These are phyloP conservation scores for Alternaria hordeiaustralica DNA, from an alignment of 2,329 filamentous ascomycete genomes.

Conservation along the genomic window DNA sequence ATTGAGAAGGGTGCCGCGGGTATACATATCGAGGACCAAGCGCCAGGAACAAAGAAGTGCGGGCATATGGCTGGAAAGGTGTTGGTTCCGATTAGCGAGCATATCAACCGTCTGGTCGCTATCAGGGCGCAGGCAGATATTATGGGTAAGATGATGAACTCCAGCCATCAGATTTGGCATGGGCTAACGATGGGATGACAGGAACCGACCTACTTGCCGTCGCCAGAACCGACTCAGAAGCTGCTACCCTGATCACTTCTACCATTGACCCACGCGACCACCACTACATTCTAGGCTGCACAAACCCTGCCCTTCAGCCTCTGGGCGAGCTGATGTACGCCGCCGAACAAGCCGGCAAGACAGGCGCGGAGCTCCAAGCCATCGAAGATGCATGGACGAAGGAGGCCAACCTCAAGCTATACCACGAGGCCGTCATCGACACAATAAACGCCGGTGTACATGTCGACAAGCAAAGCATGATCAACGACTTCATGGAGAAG, in stretches of 20 bases:
- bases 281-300: constrained; percentile 86
- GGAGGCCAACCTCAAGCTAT: constrained; percentile 82
- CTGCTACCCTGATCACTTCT: constrained; percentile 93
- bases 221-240: constrained; percentile 95
- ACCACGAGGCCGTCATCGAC: constrained; percentile 86
- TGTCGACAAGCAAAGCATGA: constrained; percentile 72
- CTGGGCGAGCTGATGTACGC: constrained; percentile 90
- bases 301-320: constrained; percentile 82
- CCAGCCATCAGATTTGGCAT: neutral
- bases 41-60: constrained; percentile 98
- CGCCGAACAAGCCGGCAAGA: constrained; percentile 83
- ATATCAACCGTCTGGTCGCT: constrained; percentile 96
- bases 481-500: constrained; percentile 69
- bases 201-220: constrained; percentile 86
- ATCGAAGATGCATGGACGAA: constrained; percentile 90
- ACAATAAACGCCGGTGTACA: constrained; percentile 74
- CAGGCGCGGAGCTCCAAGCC: constrained; percentile 78
- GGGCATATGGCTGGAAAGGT: constrained; percentile 99
- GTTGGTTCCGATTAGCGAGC: constrained; percentile 93
- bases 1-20: constrained; percentile 95
- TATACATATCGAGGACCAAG: constrained; percentile 98
- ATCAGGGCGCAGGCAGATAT: constrained; percentile 98
- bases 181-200: constrained; percentile 37
- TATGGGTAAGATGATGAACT: constrained; percentile 69
- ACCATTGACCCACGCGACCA: constrained; percentile 97